phyloP scores from a whole-genome alignment of 495 filamentous ascomycete genomes.

The Aspergillus bridgeri region DNA sequence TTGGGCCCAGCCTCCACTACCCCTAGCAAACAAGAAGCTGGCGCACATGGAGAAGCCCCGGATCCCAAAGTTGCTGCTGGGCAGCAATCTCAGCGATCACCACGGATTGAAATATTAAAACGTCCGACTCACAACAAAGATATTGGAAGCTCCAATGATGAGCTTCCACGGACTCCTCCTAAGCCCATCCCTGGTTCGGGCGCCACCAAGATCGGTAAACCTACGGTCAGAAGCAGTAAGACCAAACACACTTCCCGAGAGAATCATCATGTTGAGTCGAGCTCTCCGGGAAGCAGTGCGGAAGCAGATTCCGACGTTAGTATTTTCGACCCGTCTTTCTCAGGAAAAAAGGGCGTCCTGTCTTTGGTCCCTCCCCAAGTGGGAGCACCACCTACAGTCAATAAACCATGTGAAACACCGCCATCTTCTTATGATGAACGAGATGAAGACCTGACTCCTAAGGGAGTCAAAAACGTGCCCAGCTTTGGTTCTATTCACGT shows the following conservation, averaged over 20 bases:
- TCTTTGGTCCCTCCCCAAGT: conserved; percentile 34
- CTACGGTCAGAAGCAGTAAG: conserved; percentile 1
- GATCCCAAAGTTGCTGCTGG: neutral
- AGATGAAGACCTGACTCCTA: conserved; percentile 21
- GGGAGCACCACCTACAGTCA: conserved; percentile 14
- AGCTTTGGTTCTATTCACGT: conserved; percentile 16
- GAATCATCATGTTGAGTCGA: conserved; percentile 9
- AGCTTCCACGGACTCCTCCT: conserved; percentile 10
- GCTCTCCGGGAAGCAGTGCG: conserved; percentile 30
- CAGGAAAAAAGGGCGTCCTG: conserved; percentile 16
- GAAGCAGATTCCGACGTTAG: conserved; percentile 33
- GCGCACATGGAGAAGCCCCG: conserved; percentile 2
- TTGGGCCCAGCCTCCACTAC: conserved; percentile 17
- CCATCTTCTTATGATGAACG: conserved; percentile 41
- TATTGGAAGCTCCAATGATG: neutral
- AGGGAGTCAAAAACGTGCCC: conserved; percentile 12
- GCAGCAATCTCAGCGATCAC: neutral
- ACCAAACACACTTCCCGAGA: neutral
- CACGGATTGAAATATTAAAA: conserved; percentile 21
- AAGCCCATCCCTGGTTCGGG: conserved; percentile 12
- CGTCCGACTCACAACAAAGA: conserved; percentile 9
- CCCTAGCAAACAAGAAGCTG: conserved; percentile 1
- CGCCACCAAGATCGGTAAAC: conserved; percentile 10
- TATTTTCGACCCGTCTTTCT: conserved; percentile 32
- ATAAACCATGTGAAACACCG: conserved; percentile 25